These are phyloP conservation scores for Apiospora phragmitis DNA, from an alignment of 2,329 filamentous ascomycete genomes.

Conservation along the genomic window DNA sequence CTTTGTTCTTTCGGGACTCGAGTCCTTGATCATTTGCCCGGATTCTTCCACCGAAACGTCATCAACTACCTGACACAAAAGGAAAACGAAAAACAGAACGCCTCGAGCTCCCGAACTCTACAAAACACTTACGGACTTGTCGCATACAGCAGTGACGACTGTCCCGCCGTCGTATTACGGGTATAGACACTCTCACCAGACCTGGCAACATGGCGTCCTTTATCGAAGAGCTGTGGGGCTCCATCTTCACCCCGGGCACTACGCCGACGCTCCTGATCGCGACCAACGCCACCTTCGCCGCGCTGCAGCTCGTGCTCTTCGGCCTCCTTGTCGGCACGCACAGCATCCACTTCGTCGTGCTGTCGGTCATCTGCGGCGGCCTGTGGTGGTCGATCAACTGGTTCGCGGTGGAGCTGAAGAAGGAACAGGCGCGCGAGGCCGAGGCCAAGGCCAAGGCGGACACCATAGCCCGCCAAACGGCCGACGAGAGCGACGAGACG, in stretches of 20 bases:
- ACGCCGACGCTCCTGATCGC: slow-evolving; percentile 86
- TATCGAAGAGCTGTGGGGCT: slow-evolving; percentile 80
- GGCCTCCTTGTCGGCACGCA: slow-evolving; percentile 76
- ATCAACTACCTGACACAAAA: neutral
- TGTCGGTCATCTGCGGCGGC: slow-evolving; percentile 76
- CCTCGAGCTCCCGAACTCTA: neutral
- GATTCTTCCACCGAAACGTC: neutral
- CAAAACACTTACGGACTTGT: slow-evolving; percentile 13
- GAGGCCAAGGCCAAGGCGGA: slow-evolving; percentile 41
- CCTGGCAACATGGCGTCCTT: slow-evolving; percentile 53
- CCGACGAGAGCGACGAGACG: slow-evolving; percentile 48
- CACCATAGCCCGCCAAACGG: slow-evolving; percentile 33
- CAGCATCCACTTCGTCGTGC: slow-evolving; percentile 83
- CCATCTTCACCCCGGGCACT: slow-evolving; percentile 89
- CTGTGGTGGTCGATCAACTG: slow-evolving; percentile 97
- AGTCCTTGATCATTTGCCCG: neutral
- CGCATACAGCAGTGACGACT: slow-evolving; percentile 20
- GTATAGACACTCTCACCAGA: neutral
- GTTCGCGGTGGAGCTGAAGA: slow-evolving; percentile 73
- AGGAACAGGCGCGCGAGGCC: slow-evolving; percentile 45
- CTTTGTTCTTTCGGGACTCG: neutral
- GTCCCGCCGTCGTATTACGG: neutral
- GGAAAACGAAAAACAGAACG: too few relatives aligned
- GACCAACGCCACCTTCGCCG: slow-evolving; percentile 86
- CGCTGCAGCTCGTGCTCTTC: slow-evolving; percentile 77